Conservation (phyloP, 768 basidiomycete genomes). For the Strobilomyces echinocephalus region DNA sequence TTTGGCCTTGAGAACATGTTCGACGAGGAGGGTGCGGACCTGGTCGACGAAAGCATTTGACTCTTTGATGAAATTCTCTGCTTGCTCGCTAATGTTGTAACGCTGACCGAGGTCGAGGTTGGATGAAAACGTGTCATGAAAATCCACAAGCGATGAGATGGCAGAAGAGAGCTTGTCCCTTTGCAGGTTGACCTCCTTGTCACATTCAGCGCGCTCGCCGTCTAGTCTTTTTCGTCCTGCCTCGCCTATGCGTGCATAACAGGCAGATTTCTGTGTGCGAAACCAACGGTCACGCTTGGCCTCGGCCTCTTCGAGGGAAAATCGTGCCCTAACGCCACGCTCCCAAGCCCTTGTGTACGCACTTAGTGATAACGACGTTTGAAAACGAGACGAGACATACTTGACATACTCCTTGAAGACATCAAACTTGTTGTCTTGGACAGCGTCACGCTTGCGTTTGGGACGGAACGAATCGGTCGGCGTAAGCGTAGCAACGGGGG, state of each 20-base stretch:
- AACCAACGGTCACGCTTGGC: constrained; percentile 27
- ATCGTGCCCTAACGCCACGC: constrained; percentile 27
- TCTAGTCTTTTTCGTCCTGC: constrained; percentile 29
- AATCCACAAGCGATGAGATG: constrained; percentile 19
- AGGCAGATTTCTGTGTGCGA: constrained; percentile 27
- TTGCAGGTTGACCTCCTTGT: constrained; percentile 22
- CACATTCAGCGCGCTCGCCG: constrained; percentile 23
- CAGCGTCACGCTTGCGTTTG: constrained; percentile 26
- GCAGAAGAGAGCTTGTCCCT: constrained; percentile 23
- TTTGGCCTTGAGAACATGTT: constrained; percentile 14
- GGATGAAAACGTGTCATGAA: constrained; percentile 21
- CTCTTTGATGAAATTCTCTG: constrained; percentile 18
- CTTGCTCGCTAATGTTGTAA: constrained; percentile 23
- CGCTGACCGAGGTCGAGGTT: constrained; percentile 26
- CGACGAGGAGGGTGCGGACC: constrained; percentile 23
- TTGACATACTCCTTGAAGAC: constrained; percentile 28
- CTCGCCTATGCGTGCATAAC: constrained; percentile 28
- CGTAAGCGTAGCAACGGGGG: constrained; percentile 8
- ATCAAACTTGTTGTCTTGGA: constrained; percentile 20
- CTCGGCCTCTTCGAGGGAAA: constrained; percentile 27
- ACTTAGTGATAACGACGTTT: background rate
- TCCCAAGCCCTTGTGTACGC: constrained; percentile 23
- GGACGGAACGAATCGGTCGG: constrained; percentile 14
- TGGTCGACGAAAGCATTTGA: constrained; percentile 26
- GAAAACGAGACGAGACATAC: constrained; percentile 13